A percentile compares a stretch with the other conserved stretches of the same genome.
These are phyloP conservation scores for Saturnispora diversa DNA, from an alignment of 805 yeast genomes.

Conservation along the genomic window DNA sequence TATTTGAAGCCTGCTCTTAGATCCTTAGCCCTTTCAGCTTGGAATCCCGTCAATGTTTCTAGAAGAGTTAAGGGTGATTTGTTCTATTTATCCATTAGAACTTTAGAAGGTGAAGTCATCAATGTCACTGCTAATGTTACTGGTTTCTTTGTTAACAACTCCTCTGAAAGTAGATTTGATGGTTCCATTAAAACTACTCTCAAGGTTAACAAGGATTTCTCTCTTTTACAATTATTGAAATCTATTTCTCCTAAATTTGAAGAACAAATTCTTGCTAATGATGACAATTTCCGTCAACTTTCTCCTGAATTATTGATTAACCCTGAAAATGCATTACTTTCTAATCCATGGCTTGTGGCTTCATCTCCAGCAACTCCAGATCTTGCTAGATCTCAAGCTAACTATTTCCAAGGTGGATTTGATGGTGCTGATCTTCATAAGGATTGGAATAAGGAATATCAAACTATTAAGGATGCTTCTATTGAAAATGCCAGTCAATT, in stretches of 20 bases:
- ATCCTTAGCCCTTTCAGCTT: constrained; percentile 53
- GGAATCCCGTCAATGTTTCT: constrained; percentile 77
- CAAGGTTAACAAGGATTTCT: constrained; percentile 25
- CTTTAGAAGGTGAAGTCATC: constrained; percentile 72
- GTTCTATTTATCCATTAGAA: constrained; percentile 62
- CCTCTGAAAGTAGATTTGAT: constrained; percentile 62
- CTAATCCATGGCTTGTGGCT: constrained; percentile 72
- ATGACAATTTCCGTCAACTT: constrained; percentile 33
- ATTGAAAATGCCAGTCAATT: constrained; percentile 47
- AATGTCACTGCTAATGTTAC: constrained; percentile 70
- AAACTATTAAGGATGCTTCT: constrained; percentile 69
- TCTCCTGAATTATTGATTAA: constrained; percentile 50
- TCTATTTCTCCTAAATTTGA: constrained; percentile 58
- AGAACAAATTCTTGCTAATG: constrained; percentile 45
- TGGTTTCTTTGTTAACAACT: constrained; percentile 75
- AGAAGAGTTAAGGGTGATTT: constrained; percentile 67
- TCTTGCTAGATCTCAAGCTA: constrained; percentile 51
- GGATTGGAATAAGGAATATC: constrained; percentile 91
- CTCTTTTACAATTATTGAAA: constrained; percentile 54
- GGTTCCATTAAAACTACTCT: constrained; percentile 39
- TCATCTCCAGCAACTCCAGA: constrained; percentile 36
- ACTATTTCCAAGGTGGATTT: constrained; percentile 43
- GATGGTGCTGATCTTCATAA: constrained; percentile 52
- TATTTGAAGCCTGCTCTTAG: constrained; percentile 45
- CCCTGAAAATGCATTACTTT: constrained; percentile 53